phyloP scores from a whole-genome alignment of 2,329 filamentous ascomycete species.

The Alternaria viburni region DNA sequence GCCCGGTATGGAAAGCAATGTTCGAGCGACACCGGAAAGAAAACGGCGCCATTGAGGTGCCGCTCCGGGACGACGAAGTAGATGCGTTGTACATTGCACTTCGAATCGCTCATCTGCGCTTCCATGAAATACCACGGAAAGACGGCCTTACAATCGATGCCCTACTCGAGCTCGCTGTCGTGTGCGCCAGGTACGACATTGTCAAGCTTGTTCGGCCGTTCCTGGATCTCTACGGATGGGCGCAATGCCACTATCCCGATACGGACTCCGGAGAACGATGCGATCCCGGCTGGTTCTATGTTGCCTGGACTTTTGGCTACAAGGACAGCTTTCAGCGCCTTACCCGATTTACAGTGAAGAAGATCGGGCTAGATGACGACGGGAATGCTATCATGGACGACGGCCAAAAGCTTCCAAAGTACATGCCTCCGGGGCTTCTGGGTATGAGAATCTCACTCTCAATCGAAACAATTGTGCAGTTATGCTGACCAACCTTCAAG shows the following conservation, averaged over 20 bases:
- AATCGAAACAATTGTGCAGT: too few species aligned
- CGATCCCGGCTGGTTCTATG: constrained; percentile 16
- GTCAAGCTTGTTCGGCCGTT: constrained; percentile 31
- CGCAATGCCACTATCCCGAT: constrained; percentile 9
- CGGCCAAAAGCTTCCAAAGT: constrained; percentile 2
- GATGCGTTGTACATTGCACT: constrained; percentile 9
- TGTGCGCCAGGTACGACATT: constrained; percentile 42
- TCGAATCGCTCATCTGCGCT: constrained; percentile 12
- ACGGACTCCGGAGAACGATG: background rate
- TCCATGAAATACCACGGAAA: constrained; percentile 8
- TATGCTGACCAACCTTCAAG: background rate
- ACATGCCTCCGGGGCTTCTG: constrained; percentile 13
- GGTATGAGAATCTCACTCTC: background rate
- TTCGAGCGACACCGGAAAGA: constrained; percentile 17
- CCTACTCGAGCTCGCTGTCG: constrained; percentile 32
- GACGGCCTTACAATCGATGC: constrained; percentile 19
- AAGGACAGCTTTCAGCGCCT: constrained; percentile 15
- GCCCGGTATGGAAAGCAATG: constrained; percentile 29
- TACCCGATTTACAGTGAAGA: constrained; percentile 7
- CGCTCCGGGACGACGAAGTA: constrained; percentile 21
- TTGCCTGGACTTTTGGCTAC: constrained; percentile 26
- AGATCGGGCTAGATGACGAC: constrained; percentile 4
- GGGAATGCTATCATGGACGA: background rate
- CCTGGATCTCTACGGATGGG: constrained; percentile 20
- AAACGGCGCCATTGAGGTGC: constrained; percentile 25